These are phyloP conservation scores for Cucumis melo DNA, from an alignment of 306 rosid species.

Conservation along the genomic window DNA sequence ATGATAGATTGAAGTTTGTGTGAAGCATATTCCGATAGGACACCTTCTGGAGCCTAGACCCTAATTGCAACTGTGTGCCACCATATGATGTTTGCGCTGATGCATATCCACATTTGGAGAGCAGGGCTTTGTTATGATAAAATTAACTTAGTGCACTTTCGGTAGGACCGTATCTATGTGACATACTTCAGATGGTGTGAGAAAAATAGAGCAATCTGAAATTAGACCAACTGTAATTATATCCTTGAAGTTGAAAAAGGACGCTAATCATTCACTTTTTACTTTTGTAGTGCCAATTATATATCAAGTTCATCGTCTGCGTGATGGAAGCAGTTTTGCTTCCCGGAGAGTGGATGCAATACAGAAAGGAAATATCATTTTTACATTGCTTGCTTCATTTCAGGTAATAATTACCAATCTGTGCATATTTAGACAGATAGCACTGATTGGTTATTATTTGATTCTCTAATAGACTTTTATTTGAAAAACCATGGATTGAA, in stretches of 20 bases:
- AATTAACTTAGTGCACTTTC: not conserved
- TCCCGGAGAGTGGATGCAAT: conserved; percentile 88
- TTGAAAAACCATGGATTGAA: not conserved
- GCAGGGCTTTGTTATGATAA: not conserved
- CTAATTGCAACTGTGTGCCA: not conserved
- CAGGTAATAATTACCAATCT: conserved; percentile 45
- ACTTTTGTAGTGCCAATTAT: conserved; percentile 68
- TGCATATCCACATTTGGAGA: not conserved
- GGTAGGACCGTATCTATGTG: not conserved
- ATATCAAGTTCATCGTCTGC: conserved; percentile 60
- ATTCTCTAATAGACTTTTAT: too few species aligned
- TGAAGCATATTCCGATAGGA: not conserved
- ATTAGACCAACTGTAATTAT: not conserved
- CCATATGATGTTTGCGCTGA: not conserved
- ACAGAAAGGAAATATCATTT: conserved; percentile 71
- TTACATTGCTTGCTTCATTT: conserved; percentile 80
- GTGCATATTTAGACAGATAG: not conserved
- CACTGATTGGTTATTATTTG: not conserved
- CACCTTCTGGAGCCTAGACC: not conserved
- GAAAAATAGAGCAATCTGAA: not conserved
- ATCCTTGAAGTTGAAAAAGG: not conserved
- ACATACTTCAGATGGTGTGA: not conserved
- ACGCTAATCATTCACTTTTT: not conserved
- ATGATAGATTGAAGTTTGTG: not conserved
- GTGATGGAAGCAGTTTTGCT: conserved; percentile 94